A percentile compares a stretch with the other conserved stretches of the same genome.
phyloP scores from a whole-genome alignment of 192 early-diverging fungal species.

The Entrophospora sp. region DNA sequence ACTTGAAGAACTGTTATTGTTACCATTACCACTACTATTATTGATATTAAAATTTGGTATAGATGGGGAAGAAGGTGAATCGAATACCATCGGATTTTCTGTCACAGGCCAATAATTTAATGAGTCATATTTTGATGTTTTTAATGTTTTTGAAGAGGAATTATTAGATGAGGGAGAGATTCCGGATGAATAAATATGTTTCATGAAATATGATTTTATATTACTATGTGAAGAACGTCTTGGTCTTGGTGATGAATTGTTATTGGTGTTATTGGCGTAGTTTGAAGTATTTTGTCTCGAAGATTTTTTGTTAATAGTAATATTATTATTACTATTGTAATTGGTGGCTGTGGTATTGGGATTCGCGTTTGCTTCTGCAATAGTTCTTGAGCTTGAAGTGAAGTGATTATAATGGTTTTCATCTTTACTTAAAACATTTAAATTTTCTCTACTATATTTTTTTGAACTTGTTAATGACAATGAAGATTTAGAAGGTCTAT shows the following conservation, averaged over 20 bases:
- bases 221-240: constrained; percentile 1
- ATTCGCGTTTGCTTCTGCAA: too few relatives aligned
- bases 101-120: constrained; percentile 18
- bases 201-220: constrained; percentile 11
- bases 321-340: too few relatives aligned
- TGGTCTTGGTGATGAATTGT: not conserved
- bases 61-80: not conserved
- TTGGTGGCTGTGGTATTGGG: too few relatives aligned
- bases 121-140: not conserved
- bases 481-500: not conserved
- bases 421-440: too few relatives aligned
- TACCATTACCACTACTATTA: not conserved
- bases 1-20: not conserved
- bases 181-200: constrained; percentile 14
- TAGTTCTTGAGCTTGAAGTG: too few relatives aligned
- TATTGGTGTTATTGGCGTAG: too few relatives aligned
- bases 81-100: not conserved
- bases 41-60: not conserved
- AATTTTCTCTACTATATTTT: not conserved
- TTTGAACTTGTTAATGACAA: not conserved
- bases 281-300: too few relatives aligned
- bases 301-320: too few relatives aligned
- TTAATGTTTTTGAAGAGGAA: not conserved
- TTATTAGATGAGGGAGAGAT: not conserved
- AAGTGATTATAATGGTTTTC: too few relatives aligned